Base-by-base conservation (phyloP, 2,329 filamentous ascomycete genomes). In the Alternaria postmessia region DNA sequence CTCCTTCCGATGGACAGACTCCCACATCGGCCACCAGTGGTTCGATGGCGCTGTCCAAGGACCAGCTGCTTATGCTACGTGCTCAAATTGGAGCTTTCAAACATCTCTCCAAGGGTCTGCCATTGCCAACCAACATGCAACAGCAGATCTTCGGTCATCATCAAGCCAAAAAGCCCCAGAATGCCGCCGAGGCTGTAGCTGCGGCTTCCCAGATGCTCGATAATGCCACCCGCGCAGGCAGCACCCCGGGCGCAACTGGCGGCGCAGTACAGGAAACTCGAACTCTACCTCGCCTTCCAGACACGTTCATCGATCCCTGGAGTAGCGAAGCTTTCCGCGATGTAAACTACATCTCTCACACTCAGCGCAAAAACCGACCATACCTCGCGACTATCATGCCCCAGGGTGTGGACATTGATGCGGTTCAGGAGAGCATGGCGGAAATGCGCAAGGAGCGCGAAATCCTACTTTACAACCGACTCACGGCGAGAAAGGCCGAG, bases 11-110 rank as follows among this genome's bases (percentile, higher is more conserved):
- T 51, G 67, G 70, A 2, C 73, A 76, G 57, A 76, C 76, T 8
- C 69, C 72, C 1, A 75, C 71, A 4, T 76, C 75, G 6, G 71
- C 75, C 14, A 68, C 69, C 1, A 57, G 65, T 51, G 61, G 61
- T 16, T 59, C 67, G 8, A 66, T 67, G 16, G 62, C 69, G 32
- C 72, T 77, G 66, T 65, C 69, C 18, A 86, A 87, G 24, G 91
- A 95, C 57, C 95, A 99, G 76, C 82, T 97, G 46, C 84, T 86
- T 24, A 87, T 92, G 43, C 82, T 99, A 9, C 86, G 92, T 61
- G 89, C 91, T 66, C 95, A 99, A 77, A 97, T 98, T 51, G 86
- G 90, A 69, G 94, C 94, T 0, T 98, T 97, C 81, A 96, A 96
- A 79, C 86, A 93, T 67, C 84, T 99, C 4, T 90, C 92, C 5